These are phyloP conservation scores for Ceratobasidium sp. DNA, from an alignment of 1,284 basidiomycete species.

Conservation along the genomic window DNA sequence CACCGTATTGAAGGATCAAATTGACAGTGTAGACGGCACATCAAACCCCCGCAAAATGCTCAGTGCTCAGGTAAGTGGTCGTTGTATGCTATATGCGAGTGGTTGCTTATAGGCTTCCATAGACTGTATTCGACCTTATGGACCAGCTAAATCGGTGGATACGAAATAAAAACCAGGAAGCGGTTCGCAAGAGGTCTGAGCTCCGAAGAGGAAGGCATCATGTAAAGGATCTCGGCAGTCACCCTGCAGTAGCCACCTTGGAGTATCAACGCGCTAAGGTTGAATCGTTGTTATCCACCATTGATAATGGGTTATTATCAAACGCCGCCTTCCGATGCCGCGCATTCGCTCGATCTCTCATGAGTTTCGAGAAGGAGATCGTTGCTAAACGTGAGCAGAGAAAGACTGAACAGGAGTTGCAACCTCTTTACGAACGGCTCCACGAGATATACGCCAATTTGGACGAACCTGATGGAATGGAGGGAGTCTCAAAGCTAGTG, in stretches of 20 bases:
- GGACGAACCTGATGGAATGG: slow-evolving; percentile 99
- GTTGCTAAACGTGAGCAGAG: slow-evolving; percentile 58
- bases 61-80: slow-evolving; percentile 75
- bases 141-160: slow-evolving; percentile 96
- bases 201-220: slow-evolving; percentile 53
- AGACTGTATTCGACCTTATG: slow-evolving; percentile 92
- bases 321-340: slow-evolving; percentile 93
- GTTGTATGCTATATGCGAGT: neutral
- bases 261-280: slow-evolving; percentile 69
- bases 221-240: slow-evolving; percentile 50
- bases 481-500: slow-evolving; percentile 90
- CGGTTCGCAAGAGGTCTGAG: slow-evolving; percentile 52
- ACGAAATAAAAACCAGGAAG: slow-evolving; percentile 66
- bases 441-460: slow-evolving; percentile 96
- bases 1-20: slow-evolving; percentile 85
- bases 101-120: neutral
- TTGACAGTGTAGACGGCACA: slow-evolving; percentile 64
- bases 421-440: slow-evolving; percentile 84
- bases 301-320: slow-evolving; percentile 89
- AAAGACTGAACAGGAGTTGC: slow-evolving; percentile 61
- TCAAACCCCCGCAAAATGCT: slow-evolving; percentile 78
- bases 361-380: slow-evolving; percentile 91
- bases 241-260: slow-evolving; percentile 50
- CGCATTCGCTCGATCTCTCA: slow-evolving; percentile 90
- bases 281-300: slow-evolving; percentile 79